A percentile compares a stretch with the other conserved stretches of the same genome.
Evolutionary conservation across 2,329 filamentous ascomycete species (phyloP).

Genomic region (Reticulascus tulasneorum): DNA sequence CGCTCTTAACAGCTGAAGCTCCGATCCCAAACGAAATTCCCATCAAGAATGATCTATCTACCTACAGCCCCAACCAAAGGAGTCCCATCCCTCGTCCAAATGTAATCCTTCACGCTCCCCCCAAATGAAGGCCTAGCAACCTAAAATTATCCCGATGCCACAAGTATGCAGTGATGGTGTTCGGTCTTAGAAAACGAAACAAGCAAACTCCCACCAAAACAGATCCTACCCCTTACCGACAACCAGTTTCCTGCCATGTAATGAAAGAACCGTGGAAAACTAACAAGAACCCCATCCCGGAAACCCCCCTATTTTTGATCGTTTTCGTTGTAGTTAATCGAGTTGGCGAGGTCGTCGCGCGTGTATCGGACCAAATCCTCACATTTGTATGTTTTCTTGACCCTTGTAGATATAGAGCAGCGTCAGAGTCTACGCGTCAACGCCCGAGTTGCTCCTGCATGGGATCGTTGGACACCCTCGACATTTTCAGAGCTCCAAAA

Average conservation of each 20-base stretch:
- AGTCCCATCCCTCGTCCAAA: too few relatives aligned
- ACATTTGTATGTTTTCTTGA: constrained; percentile 13
- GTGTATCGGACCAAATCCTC: constrained; percentile 10
- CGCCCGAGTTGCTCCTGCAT: constrained; percentile 13
- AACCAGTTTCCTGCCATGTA: neutral
- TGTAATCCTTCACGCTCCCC: too few relatives aligned
- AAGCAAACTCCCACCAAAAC: neutral
- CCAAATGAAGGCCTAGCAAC: too few relatives aligned
- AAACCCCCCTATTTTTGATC: constrained; percentile 13
- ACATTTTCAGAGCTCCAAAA: constrained; percentile 11
- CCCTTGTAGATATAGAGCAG: constrained; percentile 12
- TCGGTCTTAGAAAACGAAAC: constrained; percentile 6
- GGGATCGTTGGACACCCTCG: constrained; percentile 12
- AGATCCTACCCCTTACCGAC: neutral
- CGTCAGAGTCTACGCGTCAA: constrained; percentile 12
- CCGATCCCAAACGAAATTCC: too few relatives aligned
- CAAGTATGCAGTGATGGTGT: neutral
- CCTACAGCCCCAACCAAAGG: too few relatives aligned
- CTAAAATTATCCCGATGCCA: neutral
- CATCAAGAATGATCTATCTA: too few relatives aligned
- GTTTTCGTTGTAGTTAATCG: constrained; percentile 11
- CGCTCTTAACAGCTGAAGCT: too few relatives aligned
- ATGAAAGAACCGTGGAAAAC: neutral
- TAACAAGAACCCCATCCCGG: constrained; percentile 10
- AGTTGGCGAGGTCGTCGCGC: constrained; percentile 6